Evolutionary conservation across 108 stramenopile genomes (phyloP).

Genomic region (Cyclotella kingstonii): DNA sequence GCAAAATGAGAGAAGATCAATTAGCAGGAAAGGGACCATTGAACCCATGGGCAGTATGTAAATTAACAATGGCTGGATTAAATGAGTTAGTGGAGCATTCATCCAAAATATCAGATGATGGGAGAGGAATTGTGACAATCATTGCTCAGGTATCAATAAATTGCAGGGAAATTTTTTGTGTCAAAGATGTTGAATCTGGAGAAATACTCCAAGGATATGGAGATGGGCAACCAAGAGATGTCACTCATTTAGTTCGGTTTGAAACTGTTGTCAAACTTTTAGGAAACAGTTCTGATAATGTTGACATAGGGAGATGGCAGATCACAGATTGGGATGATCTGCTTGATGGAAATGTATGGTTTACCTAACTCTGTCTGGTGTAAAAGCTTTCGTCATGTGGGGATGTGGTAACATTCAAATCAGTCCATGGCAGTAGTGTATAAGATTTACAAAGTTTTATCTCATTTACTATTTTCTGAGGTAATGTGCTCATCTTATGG

Average conservation of each 20-base stretch:
- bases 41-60: constrained; percentile 13
- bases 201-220: constrained; percentile 48
- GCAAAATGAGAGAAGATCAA: constrained; percentile 24
- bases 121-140: constrained; percentile 40
- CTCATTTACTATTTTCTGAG: too few species aligned
- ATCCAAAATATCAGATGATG: constrained; percentile 16
- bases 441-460: too few species aligned
- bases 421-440: too few species aligned
- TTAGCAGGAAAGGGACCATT: constrained; percentile 1
- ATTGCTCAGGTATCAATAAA: constrained; percentile 54
- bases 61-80: constrained; percentile 2
- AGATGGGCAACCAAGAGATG: constrained; percentile 41
- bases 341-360: constrained; percentile 54
- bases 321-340: constrained; percentile 71
- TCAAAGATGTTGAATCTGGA: constrained; percentile 49
- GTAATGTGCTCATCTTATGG: too few species aligned
- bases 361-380: constrained; percentile 9
- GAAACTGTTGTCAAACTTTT: constrained; percentile 37
- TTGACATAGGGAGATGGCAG: constrained; percentile 48
- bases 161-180: constrained; percentile 57
- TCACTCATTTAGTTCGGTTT: constrained; percentile 54
- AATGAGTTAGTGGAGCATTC: constrained; percentile 22
- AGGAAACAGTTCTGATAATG: neutral
- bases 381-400: too few species aligned
- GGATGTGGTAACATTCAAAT: too few species aligned